Base-by-base conservation (phyloP, 164 flowering plant species). In the Vitis riparia region DNA sequence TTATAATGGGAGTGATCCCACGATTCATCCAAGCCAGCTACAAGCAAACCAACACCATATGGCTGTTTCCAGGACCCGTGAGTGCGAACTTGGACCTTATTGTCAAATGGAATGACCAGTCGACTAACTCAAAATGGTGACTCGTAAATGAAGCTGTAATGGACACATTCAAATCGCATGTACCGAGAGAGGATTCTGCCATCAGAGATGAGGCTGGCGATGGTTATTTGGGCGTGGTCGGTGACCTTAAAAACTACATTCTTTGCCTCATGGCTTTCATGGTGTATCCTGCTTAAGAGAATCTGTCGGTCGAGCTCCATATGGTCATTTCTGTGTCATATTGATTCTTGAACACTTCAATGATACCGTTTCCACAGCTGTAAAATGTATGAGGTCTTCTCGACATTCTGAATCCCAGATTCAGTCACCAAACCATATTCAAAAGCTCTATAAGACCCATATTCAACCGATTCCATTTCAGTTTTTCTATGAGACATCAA, bases 241-340 rank as follows among this genome's bases (percentile, higher is more conserved):
- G 90, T 97, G 67, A 89, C 86, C 73, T 92, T 93, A 81, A 95
- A 92, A 79, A 95, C 93, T 93, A 93, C 93, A 85, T 85, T 89
- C 88, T 93, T 68, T 95, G 99, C 78, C 93, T 95, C 74, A 95
- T 97, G 1, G 99, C 99, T 79, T 95, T 98, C 99, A 95, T 95
- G 2, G 99, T 97, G 76, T 95, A 93, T 80, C 93, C 99, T 53
- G 93, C 97, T 76, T 95, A 98, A 78, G 91, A 93, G 8, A 95
- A 82, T 19, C 99, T 79, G 4, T 98, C 99, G 10, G 88, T 85
- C 0, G 97, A 93, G 68, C 89, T 84, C 97, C 97, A 91, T 71
- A 94, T 89, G n/a, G 97, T 91, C 14, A 91, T 94, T 61, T 91
- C 97, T 1, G 94, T 91, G 61, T 89, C 97, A 70, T 91, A 91